These are phyloP conservation scores for Nepenthes gracilis DNA, from an alignment of 148 eudicot species.

Conservation along the genomic window DNA sequence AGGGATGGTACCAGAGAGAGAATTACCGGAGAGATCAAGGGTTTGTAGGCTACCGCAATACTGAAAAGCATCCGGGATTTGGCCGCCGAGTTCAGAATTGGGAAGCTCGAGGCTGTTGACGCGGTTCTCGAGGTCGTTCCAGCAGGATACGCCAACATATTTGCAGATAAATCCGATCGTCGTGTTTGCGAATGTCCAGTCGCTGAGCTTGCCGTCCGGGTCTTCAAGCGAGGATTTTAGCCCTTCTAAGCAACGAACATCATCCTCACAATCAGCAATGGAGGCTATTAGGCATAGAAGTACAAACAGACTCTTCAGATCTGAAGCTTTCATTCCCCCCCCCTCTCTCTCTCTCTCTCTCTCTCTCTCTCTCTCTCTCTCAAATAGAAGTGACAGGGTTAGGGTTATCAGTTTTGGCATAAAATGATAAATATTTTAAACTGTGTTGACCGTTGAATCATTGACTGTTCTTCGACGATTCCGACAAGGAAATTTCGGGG, in stretches of 20 bases:
- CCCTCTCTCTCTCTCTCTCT: too few species aligned
- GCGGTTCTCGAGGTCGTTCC: constrained; percentile 73
- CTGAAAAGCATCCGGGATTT: constrained; percentile 36
- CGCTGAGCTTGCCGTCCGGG: constrained; percentile 21
- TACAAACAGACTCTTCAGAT: neutral
- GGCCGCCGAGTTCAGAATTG: constrained; percentile 36
- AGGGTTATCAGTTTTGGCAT: too few species aligned
- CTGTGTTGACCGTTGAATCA: too few species aligned
- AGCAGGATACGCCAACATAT: constrained; percentile 52
- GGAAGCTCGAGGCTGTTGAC: constrained; percentile 33
- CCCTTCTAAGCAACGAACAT: constrained; percentile 48
- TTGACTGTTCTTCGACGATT: too few species aligned
- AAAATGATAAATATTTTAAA: too few species aligned
- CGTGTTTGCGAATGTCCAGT: constrained; percentile 47
- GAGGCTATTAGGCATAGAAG: neutral
- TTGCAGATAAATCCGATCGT: constrained; percentile 49
- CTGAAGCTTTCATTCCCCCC: too few species aligned
- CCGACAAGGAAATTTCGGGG: too few species aligned
- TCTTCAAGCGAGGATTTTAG: constrained; percentile 30
- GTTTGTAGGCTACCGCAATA: constrained; percentile 39
- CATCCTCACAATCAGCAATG: constrained; percentile 32
- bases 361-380: too few species aligned
- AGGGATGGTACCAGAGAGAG: constrained; percentile 53
- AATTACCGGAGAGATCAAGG: constrained; percentile 66
- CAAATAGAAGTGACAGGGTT: too few species aligned